Evolutionary conservation across 176 grass and related monocot species (phyloP).

Genomic region (Musa acuminata): DNA sequence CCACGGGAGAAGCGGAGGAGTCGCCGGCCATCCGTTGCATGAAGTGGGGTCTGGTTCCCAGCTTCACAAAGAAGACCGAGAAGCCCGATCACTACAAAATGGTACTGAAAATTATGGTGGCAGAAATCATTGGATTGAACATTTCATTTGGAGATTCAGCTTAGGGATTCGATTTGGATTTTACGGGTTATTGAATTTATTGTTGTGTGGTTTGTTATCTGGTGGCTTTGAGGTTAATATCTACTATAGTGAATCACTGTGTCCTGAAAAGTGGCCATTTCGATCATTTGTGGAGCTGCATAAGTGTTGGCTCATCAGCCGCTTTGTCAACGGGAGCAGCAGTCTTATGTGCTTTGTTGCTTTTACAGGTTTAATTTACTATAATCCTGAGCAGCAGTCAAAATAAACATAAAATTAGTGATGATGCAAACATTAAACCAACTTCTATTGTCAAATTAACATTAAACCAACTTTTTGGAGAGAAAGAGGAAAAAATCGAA

Average conservation of each 20-base stretch:
- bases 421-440: too few species aligned
- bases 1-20: constrained; percentile 6
- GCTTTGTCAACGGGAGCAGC: background rate
- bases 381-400: background rate
- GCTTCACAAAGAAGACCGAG: constrained; percentile 72
- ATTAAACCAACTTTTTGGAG: too few species aligned
- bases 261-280: too few species aligned
- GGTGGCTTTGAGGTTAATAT: background rate
- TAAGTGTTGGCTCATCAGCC: background rate
- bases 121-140: background rate
- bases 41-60: constrained; percentile 95
- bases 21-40: constrained; percentile 59
- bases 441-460: too few species aligned
- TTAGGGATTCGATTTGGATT: background rate
- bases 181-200: background rate
- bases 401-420: background rate
- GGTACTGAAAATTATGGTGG: constrained; percentile 22
- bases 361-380: background rate
- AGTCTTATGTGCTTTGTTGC: background rate
- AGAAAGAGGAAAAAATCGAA: too few species aligned
- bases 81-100: constrained; percentile 91
- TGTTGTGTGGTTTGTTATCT: background rate
- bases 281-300: background rate
- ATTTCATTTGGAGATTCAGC: background rate
- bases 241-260: too few species aligned